phyloP scores from a whole-genome alignment of 306 rosid species.

The Rosa rugosa region DNA sequence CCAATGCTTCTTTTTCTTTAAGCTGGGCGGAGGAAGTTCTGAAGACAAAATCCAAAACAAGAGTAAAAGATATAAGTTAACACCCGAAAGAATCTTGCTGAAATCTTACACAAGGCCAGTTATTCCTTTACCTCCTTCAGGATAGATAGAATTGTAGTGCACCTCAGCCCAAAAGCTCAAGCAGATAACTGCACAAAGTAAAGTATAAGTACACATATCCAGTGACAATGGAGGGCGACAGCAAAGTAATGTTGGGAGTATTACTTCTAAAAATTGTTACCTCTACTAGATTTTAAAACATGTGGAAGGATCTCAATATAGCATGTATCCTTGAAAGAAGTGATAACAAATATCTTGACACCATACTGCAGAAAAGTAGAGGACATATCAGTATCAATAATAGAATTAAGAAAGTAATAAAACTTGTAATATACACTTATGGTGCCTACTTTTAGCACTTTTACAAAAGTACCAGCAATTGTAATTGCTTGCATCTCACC shows the following conservation, averaged over 20 bases:
- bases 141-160: conserved; percentile 95
- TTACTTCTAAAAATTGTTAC: conserved; percentile 39
- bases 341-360: conserved; percentile 84
- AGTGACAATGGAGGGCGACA: neutral
- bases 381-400: conserved; percentile 32
- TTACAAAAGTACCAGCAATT: neutral
- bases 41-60: conserved; percentile 4
- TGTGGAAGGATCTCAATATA: conserved; percentile 94
- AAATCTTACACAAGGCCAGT: neutral
- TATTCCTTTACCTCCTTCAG: conserved; percentile 74
- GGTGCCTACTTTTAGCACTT: neutral
- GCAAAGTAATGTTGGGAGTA: neutral
- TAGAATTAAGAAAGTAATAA: neutral
- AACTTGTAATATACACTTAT: neutral
- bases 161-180: conserved; percentile 99
- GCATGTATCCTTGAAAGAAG: conserved; percentile 89
- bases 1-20: conserved; percentile 82
- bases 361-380: conserved; percentile 68
- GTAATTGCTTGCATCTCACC: neutral
- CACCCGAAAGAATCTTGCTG: neutral
- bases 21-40: conserved; percentile 43
- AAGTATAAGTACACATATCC: neutral
- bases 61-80: neutral
- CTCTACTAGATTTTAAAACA: conserved; percentile 62
- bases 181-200: conserved; percentile 80